A percentile compares a stretch with the other conserved stretches of the same genome.
Conservation (phyloP, 345 rosid species). For the Populus nigra region DNA sequence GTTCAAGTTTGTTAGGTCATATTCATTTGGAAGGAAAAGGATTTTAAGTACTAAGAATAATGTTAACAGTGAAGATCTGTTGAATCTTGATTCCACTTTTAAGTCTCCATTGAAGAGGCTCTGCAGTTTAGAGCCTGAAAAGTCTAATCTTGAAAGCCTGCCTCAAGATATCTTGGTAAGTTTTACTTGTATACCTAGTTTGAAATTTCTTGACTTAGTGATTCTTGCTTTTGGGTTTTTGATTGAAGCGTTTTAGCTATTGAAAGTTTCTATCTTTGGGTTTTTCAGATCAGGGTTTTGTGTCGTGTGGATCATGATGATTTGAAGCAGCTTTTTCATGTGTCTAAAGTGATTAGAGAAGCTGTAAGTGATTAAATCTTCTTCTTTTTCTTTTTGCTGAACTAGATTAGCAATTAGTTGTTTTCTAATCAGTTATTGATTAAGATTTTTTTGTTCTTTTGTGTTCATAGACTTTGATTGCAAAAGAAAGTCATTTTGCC, state of each 20-base stretch:
- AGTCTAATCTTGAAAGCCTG: constrained; percentile 55
- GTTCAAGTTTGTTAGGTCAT: constrained; percentile 47
- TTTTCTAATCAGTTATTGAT: not conserved
- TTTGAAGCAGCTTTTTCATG: constrained; percentile 55
- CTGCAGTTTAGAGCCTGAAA: constrained; percentile 35
- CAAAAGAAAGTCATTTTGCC: constrained; percentile 57
- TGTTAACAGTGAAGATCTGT: constrained; percentile 4
- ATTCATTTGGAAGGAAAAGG: constrained; percentile 67
- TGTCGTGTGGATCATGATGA: constrained; percentile 72
- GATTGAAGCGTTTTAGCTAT: constrained; percentile 3
- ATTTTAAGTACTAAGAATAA: constrained; percentile 39
- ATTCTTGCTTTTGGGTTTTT: constrained; percentile 3
- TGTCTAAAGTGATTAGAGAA: constrained; percentile 65
- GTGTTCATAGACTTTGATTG: constrained; percentile 51
- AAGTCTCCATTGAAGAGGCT: constrained; percentile 53
- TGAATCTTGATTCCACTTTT: constrained; percentile 22
- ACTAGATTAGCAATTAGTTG: not conserved
- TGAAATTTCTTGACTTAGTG: not conserved
- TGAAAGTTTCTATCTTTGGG: not conserved
- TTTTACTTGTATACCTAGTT: not conserved
- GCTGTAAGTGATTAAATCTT: constrained; percentile 49
- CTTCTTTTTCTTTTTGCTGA: not conserved
- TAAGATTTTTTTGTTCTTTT: not conserved
- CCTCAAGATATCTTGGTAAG: constrained; percentile 82
- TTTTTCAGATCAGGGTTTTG: constrained; percentile 55